These are phyloP conservation scores for Claviceps citrina DNA, from an alignment of 2,329 filamentous ascomycete genomes.

Conservation along the genomic window DNA sequence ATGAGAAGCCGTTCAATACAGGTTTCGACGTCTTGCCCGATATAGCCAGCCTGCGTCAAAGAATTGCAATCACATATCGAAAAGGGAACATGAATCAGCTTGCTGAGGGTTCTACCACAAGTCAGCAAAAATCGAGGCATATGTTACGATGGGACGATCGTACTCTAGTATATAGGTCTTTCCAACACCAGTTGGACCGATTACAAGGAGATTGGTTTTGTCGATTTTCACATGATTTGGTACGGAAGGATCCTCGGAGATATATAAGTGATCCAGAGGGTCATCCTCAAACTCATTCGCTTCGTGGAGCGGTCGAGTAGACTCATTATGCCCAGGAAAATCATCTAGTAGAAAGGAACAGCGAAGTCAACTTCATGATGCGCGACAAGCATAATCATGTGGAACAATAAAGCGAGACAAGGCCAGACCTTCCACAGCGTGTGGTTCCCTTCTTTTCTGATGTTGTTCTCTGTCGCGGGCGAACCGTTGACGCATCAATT, in stretches of 20 bases:
- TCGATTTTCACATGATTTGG: slow-evolving; percentile 57
- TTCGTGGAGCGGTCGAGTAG: slow-evolving; percentile 27
- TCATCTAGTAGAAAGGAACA: slow-evolving; percentile 33
- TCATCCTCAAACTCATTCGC: slow-evolving; percentile 16
- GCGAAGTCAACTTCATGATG: slow-evolving; percentile 13
- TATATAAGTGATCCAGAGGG: slow-evolving; percentile 29
- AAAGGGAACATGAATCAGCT: slow-evolving; percentile 87
- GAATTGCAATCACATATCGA: slow-evolving; percentile 92
- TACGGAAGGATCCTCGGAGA: slow-evolving; percentile 29
- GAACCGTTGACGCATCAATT: slow-evolving; percentile 54
- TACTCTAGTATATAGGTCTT: slow-evolving; percentile 85
- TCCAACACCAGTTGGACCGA: slow-evolving; percentile 86
- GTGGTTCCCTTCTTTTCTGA: slow-evolving; percentile 40
- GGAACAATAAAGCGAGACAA: neutral
- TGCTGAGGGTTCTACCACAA: slow-evolving; percentile 61
- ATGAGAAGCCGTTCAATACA: slow-evolving; percentile 84
- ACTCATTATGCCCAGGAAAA: slow-evolving; percentile 36
- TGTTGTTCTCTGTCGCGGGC: slow-evolving; percentile 48
- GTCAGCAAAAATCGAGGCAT: slow-evolving; percentile 9
- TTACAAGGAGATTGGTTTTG: slow-evolving; percentile 83
- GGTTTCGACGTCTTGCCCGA: slow-evolving; percentile 92
- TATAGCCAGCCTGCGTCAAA: slow-evolving; percentile 92
- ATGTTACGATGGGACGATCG: slow-evolving; percentile 11
- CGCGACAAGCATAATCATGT: neutral
- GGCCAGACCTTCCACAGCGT: slow-evolving; percentile 62